Base-by-base conservation (phyloP, 495 filamentous ascomycete species). In the Penicillium turbatum region DNA sequence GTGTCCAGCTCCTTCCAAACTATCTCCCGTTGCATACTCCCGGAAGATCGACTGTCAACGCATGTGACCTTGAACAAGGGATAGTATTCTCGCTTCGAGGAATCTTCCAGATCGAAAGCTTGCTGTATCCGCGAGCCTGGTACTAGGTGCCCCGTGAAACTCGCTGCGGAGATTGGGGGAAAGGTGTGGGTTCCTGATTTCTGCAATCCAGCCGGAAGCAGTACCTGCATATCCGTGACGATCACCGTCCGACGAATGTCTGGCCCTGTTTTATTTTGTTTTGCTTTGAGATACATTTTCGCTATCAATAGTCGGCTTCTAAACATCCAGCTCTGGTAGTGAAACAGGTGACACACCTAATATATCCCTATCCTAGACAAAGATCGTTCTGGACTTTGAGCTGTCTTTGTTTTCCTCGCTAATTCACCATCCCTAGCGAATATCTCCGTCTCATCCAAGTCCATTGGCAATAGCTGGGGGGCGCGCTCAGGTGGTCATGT, bases 181-280 rank as follows among this genome's bases (percentile, higher is more conserved):
- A 24, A 24, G 49, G 26, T 34, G 39, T 43, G 57, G 39, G 45
- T 31, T 59, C 30, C 47, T 51, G 44, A 35, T 45, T 48, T 31
- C 40, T 51, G 48, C 53, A 55, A 51, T 49, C 39, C 53, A 51
- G 47, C 55, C 61, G 61, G 61, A 64, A 54, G 61, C 53, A 53
- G 44, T 51, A 64, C 51, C 32, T 56, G 55, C 61, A 60, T 56
- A 59, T 62, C 63, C 63, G 61, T 32, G 48, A 30, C 51, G 56
- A 65, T 63, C 49, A 48, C 35, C 56, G 51, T 42, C 42, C 37
- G 19, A 30, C 16, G 16, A 43, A 38, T 19, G 13, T 46, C 51
- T 48, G 46, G 35, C 15, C 31, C 41, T n/a, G n/a, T 48, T 24
- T 41, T 27, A 12, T 13, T 37, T 37, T 16, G 13, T 6, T 37